These are phyloP conservation scores for Combretum micranthum DNA, from an alignment of 345 rosid species.

Conservation along the genomic window DNA sequence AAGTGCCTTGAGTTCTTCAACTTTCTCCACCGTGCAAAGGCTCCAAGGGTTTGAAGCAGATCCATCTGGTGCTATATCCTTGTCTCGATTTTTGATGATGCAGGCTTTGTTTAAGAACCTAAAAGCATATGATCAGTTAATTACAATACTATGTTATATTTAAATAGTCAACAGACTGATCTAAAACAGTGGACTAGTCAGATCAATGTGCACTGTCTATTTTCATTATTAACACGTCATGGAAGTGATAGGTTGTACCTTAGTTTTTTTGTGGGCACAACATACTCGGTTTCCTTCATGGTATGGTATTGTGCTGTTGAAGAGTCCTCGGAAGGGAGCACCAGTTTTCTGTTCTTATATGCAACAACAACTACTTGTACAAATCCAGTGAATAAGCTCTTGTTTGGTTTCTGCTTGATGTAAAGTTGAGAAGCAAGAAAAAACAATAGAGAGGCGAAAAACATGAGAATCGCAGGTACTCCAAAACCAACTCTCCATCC, in stretches of 20 bases:
- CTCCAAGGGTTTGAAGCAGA: slow-evolving; percentile 59
- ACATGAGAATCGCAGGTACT: slow-evolving; percentile 18
- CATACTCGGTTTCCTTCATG: not conserved
- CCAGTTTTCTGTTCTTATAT: slow-evolving; percentile 9
- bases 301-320: not conserved
- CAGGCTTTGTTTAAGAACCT: slow-evolving; percentile 81
- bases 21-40: slow-evolving; percentile 70
- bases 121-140: slow-evolving; percentile 6
- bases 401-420: slow-evolving; percentile 16
- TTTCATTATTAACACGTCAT: not conserved
- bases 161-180: not conserved
- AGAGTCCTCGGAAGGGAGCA: slow-evolving; percentile 5
- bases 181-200: not conserved
- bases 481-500: slow-evolving; percentile 34
- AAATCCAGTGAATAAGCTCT: slow-evolving; percentile 21
- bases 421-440: slow-evolving; percentile 21
- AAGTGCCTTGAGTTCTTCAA: slow-evolving; percentile 71
- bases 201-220: not conserved
- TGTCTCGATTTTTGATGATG: slow-evolving; percentile 33
- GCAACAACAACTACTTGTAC: slow-evolving; percentile 19
- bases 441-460: slow-evolving; percentile 18
- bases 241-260: slow-evolving; percentile 39
- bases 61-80: slow-evolving; percentile 51
- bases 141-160: too few species aligned
- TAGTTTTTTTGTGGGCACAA: slow-evolving; percentile 19